These are phyloP conservation scores for Casuarina cunninghamiana DNA, from an alignment of 306 rosid species.

Conservation along the genomic window DNA sequence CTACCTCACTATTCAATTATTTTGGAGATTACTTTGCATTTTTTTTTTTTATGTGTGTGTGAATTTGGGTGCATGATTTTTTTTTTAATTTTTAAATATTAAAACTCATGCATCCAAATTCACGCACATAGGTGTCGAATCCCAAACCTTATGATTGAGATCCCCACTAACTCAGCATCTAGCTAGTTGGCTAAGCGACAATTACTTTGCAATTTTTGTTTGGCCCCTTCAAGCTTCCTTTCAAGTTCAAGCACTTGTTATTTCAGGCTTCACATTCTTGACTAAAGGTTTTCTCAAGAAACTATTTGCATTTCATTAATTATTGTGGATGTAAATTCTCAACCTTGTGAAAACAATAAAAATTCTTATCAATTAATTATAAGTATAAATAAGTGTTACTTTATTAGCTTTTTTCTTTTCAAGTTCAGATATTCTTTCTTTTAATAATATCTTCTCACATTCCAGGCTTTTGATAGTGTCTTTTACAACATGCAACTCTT, in stretches of 20 bases:
- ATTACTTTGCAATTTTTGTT: conserved; percentile 49
- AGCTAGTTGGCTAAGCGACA: too few relatives aligned
- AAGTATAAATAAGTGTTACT: conserved; percentile 41
- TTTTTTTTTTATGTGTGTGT: too few relatives aligned
- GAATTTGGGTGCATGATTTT: too few relatives aligned
- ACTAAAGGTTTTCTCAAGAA: conserved; percentile 49
- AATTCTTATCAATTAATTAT: conserved; percentile 11
- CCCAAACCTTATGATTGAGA: too few relatives aligned
- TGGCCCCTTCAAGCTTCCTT: conserved; percentile 52
- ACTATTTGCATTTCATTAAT: conserved; percentile 55
- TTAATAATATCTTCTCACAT: conserved; percentile 58
- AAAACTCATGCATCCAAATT: too few relatives aligned
- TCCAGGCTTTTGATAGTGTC: conserved; percentile 58
- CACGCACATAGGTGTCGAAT: too few relatives aligned
- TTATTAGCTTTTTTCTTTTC: conserved; percentile 66
- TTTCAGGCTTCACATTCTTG: conserved; percentile 58
- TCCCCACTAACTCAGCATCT: too few relatives aligned
- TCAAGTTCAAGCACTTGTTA: conserved; percentile 60
- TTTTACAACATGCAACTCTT: conserved; percentile 60
- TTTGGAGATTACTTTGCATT: too few relatives aligned
- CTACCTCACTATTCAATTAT: too few relatives aligned
- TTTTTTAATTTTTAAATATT: too few relatives aligned
- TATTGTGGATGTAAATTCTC: conserved; percentile 17
- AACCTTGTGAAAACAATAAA: conserved; percentile 20
- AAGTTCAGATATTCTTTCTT: conserved; percentile 51